Evolutionary conservation across 108 stramenopile species (phyloP).

Genomic region (Cyclotella choctawhatcheeana): DNA sequence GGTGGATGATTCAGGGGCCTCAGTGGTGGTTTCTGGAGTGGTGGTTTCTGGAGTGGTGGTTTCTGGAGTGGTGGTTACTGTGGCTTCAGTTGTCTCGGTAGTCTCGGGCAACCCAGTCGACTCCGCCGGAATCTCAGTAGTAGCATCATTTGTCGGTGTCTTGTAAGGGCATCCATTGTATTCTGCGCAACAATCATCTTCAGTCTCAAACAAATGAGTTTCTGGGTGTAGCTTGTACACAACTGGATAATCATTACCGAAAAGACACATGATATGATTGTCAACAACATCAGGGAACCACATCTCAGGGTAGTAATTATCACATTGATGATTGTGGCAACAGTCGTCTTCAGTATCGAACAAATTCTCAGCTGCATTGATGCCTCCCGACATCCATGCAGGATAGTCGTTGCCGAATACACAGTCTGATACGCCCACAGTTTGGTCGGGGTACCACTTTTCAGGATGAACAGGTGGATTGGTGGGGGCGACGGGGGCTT

Average conservation of each 20-base stretch:
- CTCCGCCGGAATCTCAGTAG: not conserved
- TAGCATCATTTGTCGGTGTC: not conserved
- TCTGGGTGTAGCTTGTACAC: not conserved
- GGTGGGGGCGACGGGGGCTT: not conserved
- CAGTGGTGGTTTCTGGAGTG: not conserved
- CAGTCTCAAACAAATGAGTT: constrained; percentile 8
- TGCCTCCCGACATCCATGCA: not conserved
- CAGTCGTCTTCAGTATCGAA: constrained; percentile 11
- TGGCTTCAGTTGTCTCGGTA: not conserved
- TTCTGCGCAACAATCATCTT: constrained; percentile 13
- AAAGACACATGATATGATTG: constrained; percentile 5
- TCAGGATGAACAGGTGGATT: not conserved
- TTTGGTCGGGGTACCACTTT: constrained; percentile 18
- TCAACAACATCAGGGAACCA: constrained; percentile 20
- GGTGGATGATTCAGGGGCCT: not conserved
- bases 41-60: not conserved
- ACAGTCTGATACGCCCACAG: not conserved
- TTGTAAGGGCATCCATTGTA: constrained; percentile 11
- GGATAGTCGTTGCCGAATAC: constrained; percentile 12
- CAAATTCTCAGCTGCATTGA: not conserved
- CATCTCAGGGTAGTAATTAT: constrained; percentile 7
- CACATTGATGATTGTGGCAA: constrained; percentile 13
- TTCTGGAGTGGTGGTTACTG: not conserved
- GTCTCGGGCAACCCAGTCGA: too few relatives aligned
- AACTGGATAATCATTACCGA: constrained; percentile 10